phyloP scores from a whole-genome alignment of 371 early-diverging fungal genomes.

The Mortierella polycephala region DNA sequence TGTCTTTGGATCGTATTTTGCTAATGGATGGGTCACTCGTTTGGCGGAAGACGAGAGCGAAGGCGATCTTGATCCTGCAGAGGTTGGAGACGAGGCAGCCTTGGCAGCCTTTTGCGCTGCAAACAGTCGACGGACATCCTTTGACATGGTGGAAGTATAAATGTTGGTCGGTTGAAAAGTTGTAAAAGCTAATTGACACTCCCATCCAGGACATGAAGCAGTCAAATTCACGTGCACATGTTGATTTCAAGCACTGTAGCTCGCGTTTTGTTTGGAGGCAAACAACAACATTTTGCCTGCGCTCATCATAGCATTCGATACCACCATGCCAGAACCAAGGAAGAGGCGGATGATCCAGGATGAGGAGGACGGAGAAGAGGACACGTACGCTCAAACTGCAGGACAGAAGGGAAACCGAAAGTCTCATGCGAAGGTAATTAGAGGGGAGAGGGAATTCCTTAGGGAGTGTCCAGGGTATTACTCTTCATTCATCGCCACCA shows the following conservation, averaged over 20 bases:
- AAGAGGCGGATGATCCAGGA: constrained; percentile 48
- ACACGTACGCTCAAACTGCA: constrained; percentile 1
- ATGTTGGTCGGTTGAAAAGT: background rate
- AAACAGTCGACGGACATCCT: constrained; percentile 54
- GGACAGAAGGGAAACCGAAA: background rate
- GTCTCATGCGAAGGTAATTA: constrained; percentile 1
- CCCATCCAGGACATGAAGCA: background rate
- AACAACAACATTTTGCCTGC: background rate
- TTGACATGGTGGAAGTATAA: constrained; percentile 32
- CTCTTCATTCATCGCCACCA: too few species aligned
- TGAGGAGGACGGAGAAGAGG: constrained; percentile 41
- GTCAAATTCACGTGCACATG: background rate
- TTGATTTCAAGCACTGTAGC: background rate
- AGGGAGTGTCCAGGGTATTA: too few species aligned
- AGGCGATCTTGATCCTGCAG: constrained; percentile 14
- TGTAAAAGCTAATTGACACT: background rate
- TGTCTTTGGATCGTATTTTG: constrained; percentile 49
- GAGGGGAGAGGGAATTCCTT: constrained; percentile 13
- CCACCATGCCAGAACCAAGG: constrained; percentile 41
- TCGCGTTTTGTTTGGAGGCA: background rate
- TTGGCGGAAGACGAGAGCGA: constrained; percentile 20
- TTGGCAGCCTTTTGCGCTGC: constrained; percentile 55
- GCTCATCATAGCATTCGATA: background rate
- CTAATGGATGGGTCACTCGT: constrained; percentile 45
- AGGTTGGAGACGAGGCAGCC: constrained; percentile 14